Evolutionary conservation across 2,329 filamentous ascomycete species (phyloP).

Genomic region (Myriangium duriaei): DNA sequence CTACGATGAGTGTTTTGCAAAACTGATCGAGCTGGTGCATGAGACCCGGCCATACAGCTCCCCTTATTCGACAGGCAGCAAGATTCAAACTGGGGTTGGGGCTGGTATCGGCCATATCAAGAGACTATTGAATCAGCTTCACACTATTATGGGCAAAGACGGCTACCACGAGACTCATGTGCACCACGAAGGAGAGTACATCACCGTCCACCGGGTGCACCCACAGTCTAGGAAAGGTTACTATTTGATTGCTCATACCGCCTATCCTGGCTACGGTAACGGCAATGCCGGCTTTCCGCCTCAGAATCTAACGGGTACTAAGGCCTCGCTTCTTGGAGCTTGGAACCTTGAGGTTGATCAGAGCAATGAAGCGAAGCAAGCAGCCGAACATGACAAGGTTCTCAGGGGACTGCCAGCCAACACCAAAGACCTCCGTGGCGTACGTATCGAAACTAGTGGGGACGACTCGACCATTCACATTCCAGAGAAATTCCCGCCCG

Average conservation of each 20-base stretch:
- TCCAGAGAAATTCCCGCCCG: slow-evolving; percentile 74
- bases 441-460: slow-evolving; percentile 58
- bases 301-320: slow-evolving; percentile 70
- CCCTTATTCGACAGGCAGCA: slow-evolving; percentile 49
- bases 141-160: slow-evolving; percentile 89
- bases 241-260: slow-evolving; percentile 91
- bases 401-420: slow-evolving; percentile 76
- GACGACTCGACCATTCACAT: slow-evolving; percentile 70
- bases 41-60: slow-evolving; percentile 78
- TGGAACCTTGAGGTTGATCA: slow-evolving; percentile 86
- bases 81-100: slow-evolving; percentile 53
- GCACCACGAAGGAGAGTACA: slow-evolving; percentile 90
- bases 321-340: slow-evolving; percentile 72
- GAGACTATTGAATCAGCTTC: slow-evolving; percentile 87
- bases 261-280: slow-evolving; percentile 80
- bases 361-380: slow-evolving; percentile 54
- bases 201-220: slow-evolving; percentile 91
- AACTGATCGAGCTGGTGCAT: slow-evolving; percentile 81
- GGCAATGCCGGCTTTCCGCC: slow-evolving; percentile 70
- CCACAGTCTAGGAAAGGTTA: slow-evolving; percentile 85
- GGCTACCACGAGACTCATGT: slow-evolving; percentile 92
- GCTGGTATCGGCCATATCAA: slow-evolving; percentile 83
- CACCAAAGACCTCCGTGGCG: slow-evolving; percentile 60
- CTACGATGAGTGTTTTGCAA: slow-evolving; percentile 92
- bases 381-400: slow-evolving; percentile 54